Evolutionary conservation across 225 moss, liverwort and hornwort species (phyloP).

Genomic region (Anthoceros angustus): DNA sequence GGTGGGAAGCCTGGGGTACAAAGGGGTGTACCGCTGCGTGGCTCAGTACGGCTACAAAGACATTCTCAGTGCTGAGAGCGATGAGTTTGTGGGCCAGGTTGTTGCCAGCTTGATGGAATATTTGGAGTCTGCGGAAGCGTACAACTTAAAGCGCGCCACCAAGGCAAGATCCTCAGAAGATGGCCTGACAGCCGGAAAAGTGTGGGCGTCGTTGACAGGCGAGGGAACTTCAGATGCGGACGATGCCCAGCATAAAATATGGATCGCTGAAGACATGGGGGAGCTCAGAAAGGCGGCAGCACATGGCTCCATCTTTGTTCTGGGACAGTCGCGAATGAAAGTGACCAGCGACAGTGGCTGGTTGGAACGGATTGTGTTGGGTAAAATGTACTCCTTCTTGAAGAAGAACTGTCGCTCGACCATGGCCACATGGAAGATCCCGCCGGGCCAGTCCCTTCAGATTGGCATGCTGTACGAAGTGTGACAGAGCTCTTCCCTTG

Average conservation of each 20-base stretch:
- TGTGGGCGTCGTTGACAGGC: background rate
- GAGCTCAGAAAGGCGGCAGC: conserved; percentile 34
- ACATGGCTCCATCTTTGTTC: conserved; percentile 62
- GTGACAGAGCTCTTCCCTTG: background rate
- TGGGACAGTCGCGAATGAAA: conserved; percentile 52
- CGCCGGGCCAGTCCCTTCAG: conserved; percentile 44
- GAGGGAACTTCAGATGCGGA: background rate
- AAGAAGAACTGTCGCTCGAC: conserved; percentile 58
- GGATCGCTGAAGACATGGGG: conserved; percentile 22
- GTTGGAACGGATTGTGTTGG: conserved; percentile 27
- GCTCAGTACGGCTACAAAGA: conserved; percentile 79
- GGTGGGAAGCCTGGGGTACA: conserved; percentile 57
- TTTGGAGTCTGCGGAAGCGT: conserved; percentile 6
- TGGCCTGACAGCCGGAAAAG: conserved; percentile 12
- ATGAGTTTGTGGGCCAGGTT: conserved; percentile 61
- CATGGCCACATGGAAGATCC: conserved; percentile 49
- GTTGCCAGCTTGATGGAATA: conserved; percentile 18
- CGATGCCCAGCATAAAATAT: conserved; percentile 7
- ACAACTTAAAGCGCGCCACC: background rate
- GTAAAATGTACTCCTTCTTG: conserved; percentile 46
- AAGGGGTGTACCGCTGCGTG: conserved; percentile 74
- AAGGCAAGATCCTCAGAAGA: background rate
- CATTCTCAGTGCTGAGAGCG: conserved; percentile 40
- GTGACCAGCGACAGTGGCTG: conserved; percentile 27
- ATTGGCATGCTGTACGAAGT: conserved; percentile 69